A percentile compares a stretch with the other conserved stretches of the same genome.
Conservation (phyloP, 441 rosid genomes). For the Geranium incanum region DNA sequence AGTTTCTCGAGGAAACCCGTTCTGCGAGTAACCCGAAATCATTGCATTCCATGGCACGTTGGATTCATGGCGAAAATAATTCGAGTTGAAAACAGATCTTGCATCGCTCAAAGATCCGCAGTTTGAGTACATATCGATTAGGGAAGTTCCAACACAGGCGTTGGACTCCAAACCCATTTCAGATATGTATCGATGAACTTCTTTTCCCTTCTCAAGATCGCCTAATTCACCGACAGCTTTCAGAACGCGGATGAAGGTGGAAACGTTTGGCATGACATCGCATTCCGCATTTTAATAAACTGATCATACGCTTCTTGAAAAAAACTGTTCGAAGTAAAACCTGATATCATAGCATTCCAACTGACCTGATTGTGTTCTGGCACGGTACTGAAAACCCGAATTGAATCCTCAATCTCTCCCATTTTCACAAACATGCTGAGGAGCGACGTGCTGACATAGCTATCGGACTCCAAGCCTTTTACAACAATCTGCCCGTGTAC, state of each 20-base stretch:
- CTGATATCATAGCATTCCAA: constrained; percentile 44
- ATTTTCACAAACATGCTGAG: constrained; percentile 42
- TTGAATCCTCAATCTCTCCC: constrained; percentile 29
- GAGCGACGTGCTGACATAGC: constrained; percentile 32
- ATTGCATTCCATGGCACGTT: constrained; percentile 41
- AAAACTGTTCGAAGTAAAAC: constrained; percentile 32
- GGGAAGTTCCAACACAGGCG: constrained; percentile 35
- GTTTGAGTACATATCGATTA: constrained; percentile 41
- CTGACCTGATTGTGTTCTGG: constrained; percentile 27
- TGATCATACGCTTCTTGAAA: constrained; percentile 30
- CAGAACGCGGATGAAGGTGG: constrained; percentile 28
- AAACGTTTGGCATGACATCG: constrained; percentile 26
- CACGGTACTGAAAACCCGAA: constrained; percentile 30
- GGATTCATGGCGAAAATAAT: constrained; percentile 17
- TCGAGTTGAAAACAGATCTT: constrained; percentile 24
- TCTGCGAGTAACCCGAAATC: constrained; percentile 32
- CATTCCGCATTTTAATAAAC: constrained; percentile 29
- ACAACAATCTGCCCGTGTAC: constrained; percentile 34
- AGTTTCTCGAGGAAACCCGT: constrained; percentile 25
- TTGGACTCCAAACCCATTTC: constrained; percentile 30
- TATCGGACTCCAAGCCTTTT: constrained; percentile 29
- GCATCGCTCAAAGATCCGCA: constrained; percentile 33
- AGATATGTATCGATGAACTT: constrained; percentile 22
- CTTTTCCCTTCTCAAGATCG: constrained; percentile 28
- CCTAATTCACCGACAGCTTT: constrained; percentile 37